Percentiles rank a stretch among this genome's conserved stretches.
Conservation (phyloP, 2,329 filamentous ascomycete genomes). For the Fusarium nodosum region DNA sequence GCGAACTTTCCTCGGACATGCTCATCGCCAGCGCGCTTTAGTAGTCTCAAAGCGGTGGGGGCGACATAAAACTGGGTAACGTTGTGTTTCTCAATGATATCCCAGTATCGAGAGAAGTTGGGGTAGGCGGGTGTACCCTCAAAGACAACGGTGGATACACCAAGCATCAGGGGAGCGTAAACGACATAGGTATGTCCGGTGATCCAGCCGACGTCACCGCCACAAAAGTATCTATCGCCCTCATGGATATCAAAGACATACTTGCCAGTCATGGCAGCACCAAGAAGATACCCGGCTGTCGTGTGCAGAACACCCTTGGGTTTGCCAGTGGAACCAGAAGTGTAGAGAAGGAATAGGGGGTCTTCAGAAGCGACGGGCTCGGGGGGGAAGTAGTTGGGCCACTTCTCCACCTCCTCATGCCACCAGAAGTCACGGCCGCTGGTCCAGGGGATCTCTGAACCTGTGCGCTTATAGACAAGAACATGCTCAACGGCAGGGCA, state of each 20-base stretch:
- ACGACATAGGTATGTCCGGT: constrained; percentile 99
- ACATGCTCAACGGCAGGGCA: constrained; percentile 89
- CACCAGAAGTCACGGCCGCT: constrained; percentile 93
- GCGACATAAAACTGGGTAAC: constrained; percentile 99
- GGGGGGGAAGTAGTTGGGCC: constrained; percentile 90
- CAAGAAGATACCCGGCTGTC: constrained; percentile 93
- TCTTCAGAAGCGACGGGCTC: constrained; percentile 94
- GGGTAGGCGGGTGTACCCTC: constrained; percentile 98
- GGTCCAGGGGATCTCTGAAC: constrained; percentile 92
- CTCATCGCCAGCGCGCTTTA: constrained; percentile 96
- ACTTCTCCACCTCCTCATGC: constrained; percentile 99
- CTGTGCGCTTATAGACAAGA: constrained; percentile 95
- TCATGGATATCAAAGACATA: constrained; percentile 99
- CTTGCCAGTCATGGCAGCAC: constrained; percentile 93
- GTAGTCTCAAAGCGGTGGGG: constrained; percentile 88
- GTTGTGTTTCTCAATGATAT: constrained; percentile 94
- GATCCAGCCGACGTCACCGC: constrained; percentile 98
- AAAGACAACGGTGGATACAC: constrained; percentile 95
- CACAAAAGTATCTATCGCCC: constrained; percentile 94
- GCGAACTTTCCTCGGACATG: constrained; percentile 92
- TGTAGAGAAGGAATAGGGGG: constrained; percentile 97
- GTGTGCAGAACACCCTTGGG: constrained; percentile 99
- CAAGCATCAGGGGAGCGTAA: constrained; percentile 92
- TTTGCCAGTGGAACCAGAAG: constrained; percentile 97
- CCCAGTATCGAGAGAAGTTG: constrained; percentile 98